Evolutionary conservation across 768 basidiomycete species (phyloP).

Genomic region (Pisolithus albus): DNA sequence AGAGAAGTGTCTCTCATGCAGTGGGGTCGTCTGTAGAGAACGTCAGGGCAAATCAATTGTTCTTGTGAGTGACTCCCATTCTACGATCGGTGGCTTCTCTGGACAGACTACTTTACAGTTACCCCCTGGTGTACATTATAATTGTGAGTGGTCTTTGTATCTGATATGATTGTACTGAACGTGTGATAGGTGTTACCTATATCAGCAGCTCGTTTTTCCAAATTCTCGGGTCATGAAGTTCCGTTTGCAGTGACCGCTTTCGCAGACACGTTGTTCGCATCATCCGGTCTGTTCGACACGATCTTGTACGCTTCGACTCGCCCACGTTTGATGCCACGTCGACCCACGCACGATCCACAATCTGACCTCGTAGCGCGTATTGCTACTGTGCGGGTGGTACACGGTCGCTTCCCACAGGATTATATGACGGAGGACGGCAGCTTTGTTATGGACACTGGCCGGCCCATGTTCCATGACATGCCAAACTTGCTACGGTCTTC

Average conservation of each 20-base stretch:
- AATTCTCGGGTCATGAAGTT: conserved; percentile 23
- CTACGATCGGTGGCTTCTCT: background rate
- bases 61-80: conserved; percentile 34
- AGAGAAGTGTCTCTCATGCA: conserved; percentile 5
- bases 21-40: conserved; percentile 6
- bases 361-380: background rate
- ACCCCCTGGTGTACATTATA: conserved; percentile 39
- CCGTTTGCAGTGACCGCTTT: conserved; percentile 35
- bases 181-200: conserved; percentile 32
- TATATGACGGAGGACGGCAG: background rate
- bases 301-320: conserved; percentile 33
- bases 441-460: no score
- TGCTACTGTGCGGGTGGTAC: background rate
- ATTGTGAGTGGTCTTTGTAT: conserved; percentile 18
- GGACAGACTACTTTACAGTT: conserved; percentile 24
- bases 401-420: background rate
- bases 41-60: conserved; percentile 36
- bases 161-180: background rate
- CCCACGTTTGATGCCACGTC: conserved; percentile 31
- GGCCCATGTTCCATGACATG: no score
- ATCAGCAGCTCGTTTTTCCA: conserved; percentile 33
- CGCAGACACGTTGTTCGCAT: conserved; percentile 34
- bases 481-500: no score
- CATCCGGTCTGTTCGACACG: conserved; percentile 42
- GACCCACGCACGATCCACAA: background rate